These are phyloP conservation scores for Cutaneotrichosporon spelunceum DNA, from an alignment of 1,284 basidiomycete genomes.

Conservation along the genomic window DNA sequence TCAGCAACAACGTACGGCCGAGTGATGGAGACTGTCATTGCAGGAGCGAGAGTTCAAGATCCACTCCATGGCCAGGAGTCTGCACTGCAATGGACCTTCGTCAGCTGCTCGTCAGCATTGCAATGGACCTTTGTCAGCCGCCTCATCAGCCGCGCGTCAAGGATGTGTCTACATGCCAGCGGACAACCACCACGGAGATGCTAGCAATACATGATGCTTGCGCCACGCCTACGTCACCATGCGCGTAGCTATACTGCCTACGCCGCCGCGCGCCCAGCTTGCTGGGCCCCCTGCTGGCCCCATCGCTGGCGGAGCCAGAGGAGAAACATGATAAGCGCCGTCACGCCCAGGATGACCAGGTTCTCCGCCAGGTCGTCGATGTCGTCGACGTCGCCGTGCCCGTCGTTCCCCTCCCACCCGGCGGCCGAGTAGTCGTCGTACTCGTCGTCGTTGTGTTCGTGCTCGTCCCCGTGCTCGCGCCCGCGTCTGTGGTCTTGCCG, in stretches of 20 bases:
- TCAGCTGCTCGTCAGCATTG: too few relatives aligned
- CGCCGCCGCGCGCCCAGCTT: not conserved
- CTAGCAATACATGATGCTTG: constrained; percentile 4
- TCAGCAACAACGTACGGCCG: too few relatives aligned
- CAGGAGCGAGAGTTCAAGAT: too few relatives aligned
- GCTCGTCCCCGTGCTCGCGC: constrained; percentile 19
- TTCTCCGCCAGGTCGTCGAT: constrained; percentile 28
- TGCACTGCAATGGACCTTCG: too few relatives aligned
- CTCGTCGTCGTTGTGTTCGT: constrained; percentile 22
- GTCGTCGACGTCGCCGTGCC: constrained; percentile 24
- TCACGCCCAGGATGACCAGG: constrained; percentile 5
- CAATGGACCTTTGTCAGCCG: too few relatives aligned
- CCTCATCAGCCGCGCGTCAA: too few relatives aligned
- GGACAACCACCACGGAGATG: too few relatives aligned
- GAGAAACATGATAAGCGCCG: constrained; percentile 20
- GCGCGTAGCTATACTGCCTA: too few relatives aligned
- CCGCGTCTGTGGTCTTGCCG: constrained; percentile 17
- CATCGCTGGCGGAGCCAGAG: constrained; percentile 19
- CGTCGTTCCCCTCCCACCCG: constrained; percentile 22
- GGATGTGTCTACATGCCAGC: not conserved
- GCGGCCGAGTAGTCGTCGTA: constrained; percentile 24
- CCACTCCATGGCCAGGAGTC: too few relatives aligned
- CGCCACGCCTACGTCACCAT: too few relatives aligned
- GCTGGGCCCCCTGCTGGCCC: constrained; percentile 5
- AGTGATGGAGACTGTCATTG: too few relatives aligned